Evolutionary conservation across 352 stramenopile species (phyloP).

Genomic region (Pythium coloratum): DNA sequence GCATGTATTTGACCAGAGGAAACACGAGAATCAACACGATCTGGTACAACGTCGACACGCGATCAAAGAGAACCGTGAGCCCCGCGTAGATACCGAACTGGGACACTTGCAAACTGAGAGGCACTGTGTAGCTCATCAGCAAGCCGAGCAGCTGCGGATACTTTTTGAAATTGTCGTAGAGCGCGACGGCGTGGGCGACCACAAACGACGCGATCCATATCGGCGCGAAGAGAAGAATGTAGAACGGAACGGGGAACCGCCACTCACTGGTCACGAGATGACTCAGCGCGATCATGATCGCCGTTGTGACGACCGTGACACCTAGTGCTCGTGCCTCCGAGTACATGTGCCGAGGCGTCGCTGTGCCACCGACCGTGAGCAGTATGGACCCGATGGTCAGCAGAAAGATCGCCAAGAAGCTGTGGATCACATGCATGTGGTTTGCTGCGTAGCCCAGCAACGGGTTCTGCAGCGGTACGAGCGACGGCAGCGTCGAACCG

Average conservation of each 20-base stretch:
- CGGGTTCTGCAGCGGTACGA: slow-evolving; percentile 6
- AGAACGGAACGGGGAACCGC: slow-evolving; percentile 15
- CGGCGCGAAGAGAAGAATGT: neutral
- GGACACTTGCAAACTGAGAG: slow-evolving; percentile 9
- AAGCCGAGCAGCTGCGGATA: neutral
- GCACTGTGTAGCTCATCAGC: neutral
- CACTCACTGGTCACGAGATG: neutral
- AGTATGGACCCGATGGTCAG: slow-evolving; percentile 4
- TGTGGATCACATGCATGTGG: neutral
- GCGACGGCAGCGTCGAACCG: neutral
- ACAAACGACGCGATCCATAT: neutral
- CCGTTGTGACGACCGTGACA: neutral
- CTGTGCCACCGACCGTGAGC: neutral
- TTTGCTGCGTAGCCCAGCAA: neutral
- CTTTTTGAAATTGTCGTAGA: neutral
- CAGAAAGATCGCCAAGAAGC: neutral
- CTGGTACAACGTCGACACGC: slow-evolving; percentile 2
- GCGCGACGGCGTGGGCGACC: slow-evolving; percentile 1
- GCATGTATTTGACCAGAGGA: slow-evolving; percentile 14
- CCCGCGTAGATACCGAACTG: slow-evolving; percentile 12
- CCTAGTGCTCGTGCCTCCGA: neutral
- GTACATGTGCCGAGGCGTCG: slow-evolving; percentile 4
- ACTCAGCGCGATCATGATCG: neutral
- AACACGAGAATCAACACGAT: slow-evolving; percentile 10
- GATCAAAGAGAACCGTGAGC: slow-evolving; percentile 13